Conservation (phyloP, 345 rosid genomes). For the Linum trigynum region DNA sequence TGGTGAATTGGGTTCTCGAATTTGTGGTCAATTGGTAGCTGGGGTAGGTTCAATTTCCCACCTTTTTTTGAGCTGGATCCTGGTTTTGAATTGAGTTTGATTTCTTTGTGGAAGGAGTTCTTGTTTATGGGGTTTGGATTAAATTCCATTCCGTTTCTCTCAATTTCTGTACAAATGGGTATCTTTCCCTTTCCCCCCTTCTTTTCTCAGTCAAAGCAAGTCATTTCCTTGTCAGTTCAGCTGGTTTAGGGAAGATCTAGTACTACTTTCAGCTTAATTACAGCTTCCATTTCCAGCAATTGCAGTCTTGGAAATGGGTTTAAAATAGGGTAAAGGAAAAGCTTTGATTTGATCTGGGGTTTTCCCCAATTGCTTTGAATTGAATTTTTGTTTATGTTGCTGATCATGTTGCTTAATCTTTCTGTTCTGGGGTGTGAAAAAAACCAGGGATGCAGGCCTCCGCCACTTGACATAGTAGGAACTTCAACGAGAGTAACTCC, state of each 20-base stretch:
- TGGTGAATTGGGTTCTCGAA: not conserved
- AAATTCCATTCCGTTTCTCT: no score
- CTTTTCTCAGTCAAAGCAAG: no score
- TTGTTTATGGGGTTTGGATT: not conserved
- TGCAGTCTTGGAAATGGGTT: no score
- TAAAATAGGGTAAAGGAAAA: not conserved
- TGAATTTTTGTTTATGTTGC: no score
- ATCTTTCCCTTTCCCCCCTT: not conserved
- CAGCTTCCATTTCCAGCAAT: no score
- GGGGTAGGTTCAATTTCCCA: not conserved
- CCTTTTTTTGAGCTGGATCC: not conserved
- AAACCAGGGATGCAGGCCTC: slow-evolving; percentile 69
- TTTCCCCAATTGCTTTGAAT: no score
- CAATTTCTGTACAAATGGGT: not conserved
- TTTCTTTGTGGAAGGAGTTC: no score
- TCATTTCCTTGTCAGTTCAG: not conserved
- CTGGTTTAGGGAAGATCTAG: not conserved
- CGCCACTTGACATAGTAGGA: slow-evolving; percentile 45
- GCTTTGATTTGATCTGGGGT: no score
- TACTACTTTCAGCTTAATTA: not conserved
- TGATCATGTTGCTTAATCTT: not conserved
- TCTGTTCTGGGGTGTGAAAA: not conserved
- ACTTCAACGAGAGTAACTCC: slow-evolving; percentile 47
- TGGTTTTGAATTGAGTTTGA: no score
- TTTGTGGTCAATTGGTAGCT: not conserved